phyloP scores from a whole-genome alignment of 2,329 filamentous ascomycete species.

The Escovopsis sp. region DNA sequence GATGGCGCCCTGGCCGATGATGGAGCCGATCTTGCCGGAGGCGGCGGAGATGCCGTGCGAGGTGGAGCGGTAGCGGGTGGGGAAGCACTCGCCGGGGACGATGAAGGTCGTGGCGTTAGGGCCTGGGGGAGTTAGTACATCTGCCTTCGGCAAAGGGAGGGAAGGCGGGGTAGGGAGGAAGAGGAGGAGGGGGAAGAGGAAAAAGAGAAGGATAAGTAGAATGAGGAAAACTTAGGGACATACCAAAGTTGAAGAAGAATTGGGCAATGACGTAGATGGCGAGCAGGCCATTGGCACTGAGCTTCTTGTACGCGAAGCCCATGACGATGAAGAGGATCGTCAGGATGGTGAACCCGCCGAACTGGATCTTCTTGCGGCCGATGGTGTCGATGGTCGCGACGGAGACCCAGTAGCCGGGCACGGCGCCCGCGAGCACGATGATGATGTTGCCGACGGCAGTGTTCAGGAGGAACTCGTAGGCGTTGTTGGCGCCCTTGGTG shows the following conservation, averaged over 20 bases:
- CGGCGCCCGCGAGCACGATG: conserved; percentile 61
- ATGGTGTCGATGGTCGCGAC: conserved; percentile 59
- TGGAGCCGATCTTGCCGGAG: conserved; percentile 38
- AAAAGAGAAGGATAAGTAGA: too few relatives aligned
- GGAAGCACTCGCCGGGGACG: conserved; percentile 41
- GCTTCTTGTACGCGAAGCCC: conserved; percentile 44
- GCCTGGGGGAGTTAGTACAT: conserved; percentile 10
- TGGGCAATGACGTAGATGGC: conserved; percentile 41
- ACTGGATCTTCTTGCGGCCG: conserved; percentile 64
- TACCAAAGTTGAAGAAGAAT: conserved; percentile 43
- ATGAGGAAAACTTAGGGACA: too few relatives aligned
- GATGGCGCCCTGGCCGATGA: conserved; percentile 42
- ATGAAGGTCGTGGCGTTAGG: conserved; percentile 43
- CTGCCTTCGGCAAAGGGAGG: not conserved
- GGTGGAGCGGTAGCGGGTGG: conserved; percentile 40
- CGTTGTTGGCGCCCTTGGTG: conserved; percentile 26
- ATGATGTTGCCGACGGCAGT: conserved; percentile 67
- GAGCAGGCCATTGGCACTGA: conserved; percentile 36
- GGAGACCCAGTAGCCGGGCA: conserved; percentile 71
- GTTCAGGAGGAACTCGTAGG: conserved; percentile 58
- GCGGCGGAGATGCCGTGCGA: conserved; percentile 43
- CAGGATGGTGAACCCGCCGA: conserved; percentile 45
- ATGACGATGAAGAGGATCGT: conserved; percentile 47
- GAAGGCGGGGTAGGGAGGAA: too few relatives aligned
- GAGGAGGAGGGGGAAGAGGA: too few relatives aligned